Evolutionary conservation across 495 filamentous ascomycete genomes (phyloP), one percentile per base, ranked within the genome.

Genomic region (Cercophora samala): DNA sequence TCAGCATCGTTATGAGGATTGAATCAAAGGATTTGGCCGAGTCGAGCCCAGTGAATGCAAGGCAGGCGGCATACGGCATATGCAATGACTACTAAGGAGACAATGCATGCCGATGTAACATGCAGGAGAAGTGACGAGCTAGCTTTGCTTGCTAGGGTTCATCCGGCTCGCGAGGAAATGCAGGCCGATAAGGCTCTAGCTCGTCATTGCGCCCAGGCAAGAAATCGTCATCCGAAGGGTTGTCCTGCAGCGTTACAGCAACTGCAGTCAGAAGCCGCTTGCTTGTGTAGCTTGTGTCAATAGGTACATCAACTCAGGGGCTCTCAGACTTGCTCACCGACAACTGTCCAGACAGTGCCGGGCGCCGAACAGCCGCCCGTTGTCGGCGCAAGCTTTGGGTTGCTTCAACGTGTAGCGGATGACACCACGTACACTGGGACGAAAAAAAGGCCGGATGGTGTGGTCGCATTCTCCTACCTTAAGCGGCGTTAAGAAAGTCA

Each of bases 151-250:
- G 37, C 37, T 46, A 46, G 37, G 37, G 37, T 46, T 18, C 37
- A 46, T 46, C 37, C 37, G 37, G 37, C 37, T 46, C 11, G 37
- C 37, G 37, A n/a, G 63, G 21, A 58, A 42, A 68, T 68, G 69
- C 69, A 73, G 54, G 63, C 59, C 53, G 72, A 74, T 72, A 74
- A 74, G 72, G 65, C 61, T 72, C 70, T 74, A 63, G 70, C 64
- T 67, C 62, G 56, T 58, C 37, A 72, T 72, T 70, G 70, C 52
- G 26, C 62, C 66, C 52, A 29, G 53, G n/a, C 22, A 18, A 19
- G 53, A 56, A 21, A 37, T 59, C 56, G 60, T 63, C 62, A 42
- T 32, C 58, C 54, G 25, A 25, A 21, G 42, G 24, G 64, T 65
- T 53, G 64, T 56, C 53, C 22, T 56, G 53, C 53, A 56, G 53